Evolutionary conservation across 495 filamentous ascomycete genomes (phyloP), one percentile per base, ranked within the genome.

Genomic region (Talaromyces liani): DNA sequence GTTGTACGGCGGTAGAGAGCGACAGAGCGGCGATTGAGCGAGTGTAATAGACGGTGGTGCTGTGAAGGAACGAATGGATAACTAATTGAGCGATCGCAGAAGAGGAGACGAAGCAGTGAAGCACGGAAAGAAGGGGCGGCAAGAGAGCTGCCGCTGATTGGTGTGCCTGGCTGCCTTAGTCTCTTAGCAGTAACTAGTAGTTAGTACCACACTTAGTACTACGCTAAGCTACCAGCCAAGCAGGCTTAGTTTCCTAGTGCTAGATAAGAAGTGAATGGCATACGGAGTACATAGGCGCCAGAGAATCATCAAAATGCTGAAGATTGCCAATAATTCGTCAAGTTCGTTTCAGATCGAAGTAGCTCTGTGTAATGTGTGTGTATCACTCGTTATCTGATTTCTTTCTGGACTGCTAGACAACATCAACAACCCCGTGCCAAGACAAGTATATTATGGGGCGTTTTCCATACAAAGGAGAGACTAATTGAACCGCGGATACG

Each of bases 71-170:
- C 27, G 20, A 16, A 27, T 56, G 53, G 36, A 31, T 5, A 22
- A 27, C n/a, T n/a, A n/a, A 0, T 14, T 56, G 20, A 56, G 47
- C 20, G 47, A 51, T 20, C 1, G 53, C 29, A 56, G 53, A 56
- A 49, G 45, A 55, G 25, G 16, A 31, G 27, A 59, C 6, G 29
- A 31, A 31, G 29, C 29, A 31, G n/a, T 1, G 29, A 34, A 24
- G n/a, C n/a, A n/a, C n/a, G 27, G 16, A 25, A 59, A 39, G 57
- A 59, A 59, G 29, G 18, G 57, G 29, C 29, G 57, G 57, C 57
- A 59, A 34, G 34, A 59, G 57, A 22, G 51, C 25, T 27, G 51
- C 51, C 51, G 53, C 14, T 56, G 53, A 22, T 29, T 29, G 27
- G 53, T 8, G 53, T 56, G 29, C 53, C 53, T 56, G 2, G n/a